Conservation (phyloP, 768 basidiomycete species). For the Lanmaoa rubissima region DNA sequence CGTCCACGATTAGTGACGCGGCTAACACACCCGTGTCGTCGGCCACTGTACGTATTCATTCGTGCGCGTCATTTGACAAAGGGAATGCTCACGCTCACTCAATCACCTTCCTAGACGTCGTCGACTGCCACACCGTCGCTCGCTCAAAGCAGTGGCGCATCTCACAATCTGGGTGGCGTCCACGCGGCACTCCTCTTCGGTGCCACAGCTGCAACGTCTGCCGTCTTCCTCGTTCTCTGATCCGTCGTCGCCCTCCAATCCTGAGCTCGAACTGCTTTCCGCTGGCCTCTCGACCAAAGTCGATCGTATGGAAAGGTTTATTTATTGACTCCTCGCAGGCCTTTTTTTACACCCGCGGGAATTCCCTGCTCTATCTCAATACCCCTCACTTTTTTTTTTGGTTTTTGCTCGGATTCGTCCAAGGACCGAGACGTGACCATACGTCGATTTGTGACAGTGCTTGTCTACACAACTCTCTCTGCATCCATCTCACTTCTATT, state of each 20-base stretch:
- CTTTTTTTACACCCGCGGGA: not conserved
- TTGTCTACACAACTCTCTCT: not conserved
- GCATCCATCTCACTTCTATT: not conserved
- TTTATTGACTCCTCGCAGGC: not conserved
- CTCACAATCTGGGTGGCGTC: conserved; percentile 5
- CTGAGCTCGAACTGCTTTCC: not conserved
- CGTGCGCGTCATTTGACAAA: not conserved
- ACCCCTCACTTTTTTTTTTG: not conserved
- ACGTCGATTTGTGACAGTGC: not conserved
- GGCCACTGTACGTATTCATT: not conserved
- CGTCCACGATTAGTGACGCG: not conserved
- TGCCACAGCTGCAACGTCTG: not conserved
- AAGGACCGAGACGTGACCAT: not conserved
- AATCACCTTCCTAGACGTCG: not conserved
- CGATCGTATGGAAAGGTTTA: not conserved
- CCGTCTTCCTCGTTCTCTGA: conserved; percentile 2
- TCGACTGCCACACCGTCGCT: not conserved
- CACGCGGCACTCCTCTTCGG: conserved; percentile 2
- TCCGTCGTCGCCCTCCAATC: not conserved
- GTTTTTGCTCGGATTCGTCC: not conserved
- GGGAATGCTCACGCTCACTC: not conserved
- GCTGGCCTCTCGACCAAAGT: not conserved
- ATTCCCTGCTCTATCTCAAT: not conserved
- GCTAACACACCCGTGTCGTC: not conserved
- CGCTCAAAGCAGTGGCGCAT: conserved; percentile 12